A percentile compares a stretch with the other conserved stretches of the same genome.
Conservation (phyloP, 2,329 filamentous ascomycete genomes). For the Arachnomyces sp. region DNA sequence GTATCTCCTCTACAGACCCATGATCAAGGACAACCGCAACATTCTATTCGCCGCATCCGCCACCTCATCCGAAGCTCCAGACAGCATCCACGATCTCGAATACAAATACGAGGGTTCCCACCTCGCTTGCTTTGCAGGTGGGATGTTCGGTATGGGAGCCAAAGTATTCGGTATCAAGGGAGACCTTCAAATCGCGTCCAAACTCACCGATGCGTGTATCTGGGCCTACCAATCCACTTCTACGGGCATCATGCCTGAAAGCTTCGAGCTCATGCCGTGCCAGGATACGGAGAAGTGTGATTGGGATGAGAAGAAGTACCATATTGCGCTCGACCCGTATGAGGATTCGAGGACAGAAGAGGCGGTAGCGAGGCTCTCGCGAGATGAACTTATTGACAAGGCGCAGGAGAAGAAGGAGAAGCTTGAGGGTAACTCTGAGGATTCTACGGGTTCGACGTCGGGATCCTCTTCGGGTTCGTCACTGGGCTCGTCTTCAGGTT, state of each 20-base stretch:
- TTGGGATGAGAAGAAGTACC: constrained; percentile 48
- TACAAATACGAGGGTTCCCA: constrained; percentile 49
- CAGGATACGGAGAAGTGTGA: constrained; percentile 34
- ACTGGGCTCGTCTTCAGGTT: constrained; percentile 4
- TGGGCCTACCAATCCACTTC: constrained; percentile 52
- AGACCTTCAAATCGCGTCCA: constrained; percentile 48
- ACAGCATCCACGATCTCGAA: constrained; percentile 16
- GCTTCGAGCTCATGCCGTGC: constrained; percentile 47
- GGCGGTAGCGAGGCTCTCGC: constrained; percentile 18
- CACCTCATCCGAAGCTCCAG: constrained; percentile 16
- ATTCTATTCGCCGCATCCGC: constrained; percentile 35
- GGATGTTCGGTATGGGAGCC: constrained; percentile 54
- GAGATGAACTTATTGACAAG: constrained; percentile 7
- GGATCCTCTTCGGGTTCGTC: constrained; percentile 5
- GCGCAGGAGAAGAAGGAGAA: constrained; percentile 4
- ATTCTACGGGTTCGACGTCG: neutral
- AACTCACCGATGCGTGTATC: constrained; percentile 53
- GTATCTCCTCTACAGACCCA: constrained; percentile 38
- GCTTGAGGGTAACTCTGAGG: neutral
- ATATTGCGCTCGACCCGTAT: constrained; percentile 33
- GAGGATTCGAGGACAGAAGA: constrained; percentile 20
- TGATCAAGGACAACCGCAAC: constrained; percentile 33
- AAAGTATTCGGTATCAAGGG: constrained; percentile 47
- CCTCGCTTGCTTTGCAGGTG: constrained; percentile 52
- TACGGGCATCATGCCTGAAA: constrained; percentile 55